Evolutionary conservation across 352 stramenopile species (phyloP), one percentile per base, ranked within the genome.

Genomic region (Phytophthora pisi): DNA sequence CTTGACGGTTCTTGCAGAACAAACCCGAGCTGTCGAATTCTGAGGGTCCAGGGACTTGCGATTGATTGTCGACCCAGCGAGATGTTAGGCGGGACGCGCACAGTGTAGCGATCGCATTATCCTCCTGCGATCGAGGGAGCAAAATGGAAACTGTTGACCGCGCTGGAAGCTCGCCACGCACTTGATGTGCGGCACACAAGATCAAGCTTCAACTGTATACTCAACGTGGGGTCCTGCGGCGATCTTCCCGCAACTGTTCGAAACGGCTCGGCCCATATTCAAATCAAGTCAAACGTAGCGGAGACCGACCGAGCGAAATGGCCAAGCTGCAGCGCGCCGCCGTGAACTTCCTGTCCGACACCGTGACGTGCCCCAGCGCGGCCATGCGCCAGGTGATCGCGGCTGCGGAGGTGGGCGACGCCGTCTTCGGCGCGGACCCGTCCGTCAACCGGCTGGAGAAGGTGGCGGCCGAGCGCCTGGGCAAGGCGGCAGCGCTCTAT

Each of bases 341-440:
- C 23, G 72, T 98, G 45, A 98, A 99, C 82, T 79, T 99, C 50
- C 75, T 98, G 46, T 98, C 88, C 61, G 98, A 99, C 81, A 99
- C 98, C 23, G 92, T 99, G 18, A 99, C 98, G 8, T 71, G 87
- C 60, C 97, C 97, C 18, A 96, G 84, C 24, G 51, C 72, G 23
- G 79, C 80, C 56, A 99, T 99, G 97, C 82, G 97, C n/a, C 77
- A 95, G 34, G 75, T 85, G 5, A 98, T 98, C 66, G 80, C 90
- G 0, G 58, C 74, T 4, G 93, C 96, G 2, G 61, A 82, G 11
- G 86, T 95, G 26, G 89, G 87, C 26, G 89, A 96, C 57, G 87
- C 88, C 57, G 86, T 95, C 26, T 90, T 83, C 46, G 81, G 80
- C 30, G 74, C 83, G 52, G 98, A 99, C 74, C 97, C 97, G 42